These are phyloP conservation scores for Neonectria ditissima DNA, from an alignment of 2,329 filamentous ascomycete species.

Conservation along the genomic window DNA sequence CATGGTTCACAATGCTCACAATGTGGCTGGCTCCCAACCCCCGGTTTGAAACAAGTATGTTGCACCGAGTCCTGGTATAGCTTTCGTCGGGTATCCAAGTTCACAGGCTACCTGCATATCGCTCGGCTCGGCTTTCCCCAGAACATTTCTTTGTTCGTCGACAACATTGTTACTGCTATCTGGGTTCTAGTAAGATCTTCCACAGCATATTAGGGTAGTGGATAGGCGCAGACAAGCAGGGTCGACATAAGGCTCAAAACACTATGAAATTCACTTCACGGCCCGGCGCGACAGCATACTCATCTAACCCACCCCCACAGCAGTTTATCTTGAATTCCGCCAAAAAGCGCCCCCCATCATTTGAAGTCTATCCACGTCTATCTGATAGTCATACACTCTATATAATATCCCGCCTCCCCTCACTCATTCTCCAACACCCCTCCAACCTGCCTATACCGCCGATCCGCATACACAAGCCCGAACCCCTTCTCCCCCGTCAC, in stretches of 20 bases:
- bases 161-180: not conserved
- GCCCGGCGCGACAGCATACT: not conserved
- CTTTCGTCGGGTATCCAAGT: not conserved
- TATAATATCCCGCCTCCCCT: conserved; percentile 19
- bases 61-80: not conserved
- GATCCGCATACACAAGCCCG: conserved; percentile 63
- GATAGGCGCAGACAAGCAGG: not conserved
- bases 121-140: not conserved
- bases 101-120: not conserved
- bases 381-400: conserved; percentile 1
- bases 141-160: not conserved
- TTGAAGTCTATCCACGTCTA: conserved; percentile 1
- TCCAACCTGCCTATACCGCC: conserved; percentile 60
- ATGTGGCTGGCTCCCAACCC: not conserved
- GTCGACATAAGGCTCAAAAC: not conserved
- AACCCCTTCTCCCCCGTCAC: conserved; percentile 51
- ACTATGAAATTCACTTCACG: not conserved
- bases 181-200: not conserved
- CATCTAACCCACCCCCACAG: not conserved
- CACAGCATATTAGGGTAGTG: not conserved
- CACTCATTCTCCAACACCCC: conserved; percentile 46
- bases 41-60: conserved; percentile 1
- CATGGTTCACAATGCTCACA: not conserved
- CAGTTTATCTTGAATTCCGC: not conserved
- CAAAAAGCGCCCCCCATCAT: not conserved